Evolutionary conservation across 2,329 filamentous ascomycete genomes (phyloP), one percentile per base, ranked within the genome.

Genomic region (Pseudogymnoascus sp.): DNA sequence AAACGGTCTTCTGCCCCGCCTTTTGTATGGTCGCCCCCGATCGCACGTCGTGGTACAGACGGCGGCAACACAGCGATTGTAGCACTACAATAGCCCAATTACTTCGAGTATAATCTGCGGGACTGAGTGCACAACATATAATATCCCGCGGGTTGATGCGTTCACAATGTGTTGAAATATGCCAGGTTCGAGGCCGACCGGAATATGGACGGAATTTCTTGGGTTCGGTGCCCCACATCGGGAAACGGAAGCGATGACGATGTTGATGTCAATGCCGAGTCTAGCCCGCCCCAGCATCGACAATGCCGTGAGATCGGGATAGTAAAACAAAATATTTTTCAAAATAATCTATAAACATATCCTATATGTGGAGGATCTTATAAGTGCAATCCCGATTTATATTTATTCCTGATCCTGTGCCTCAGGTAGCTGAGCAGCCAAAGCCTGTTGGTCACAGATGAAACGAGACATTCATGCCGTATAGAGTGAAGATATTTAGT

Each of bases 151-250:
- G 28, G 28, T 57, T 57, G 51, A 34, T 57, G 51, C 11, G n/a
- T 11, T 8, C 11, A 8, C 3, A 57, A 57, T 57, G 5, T 34
- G 51, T 57, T 57, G 51, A 36, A 57, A 34, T 57, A 34, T 36
- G 10, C 28, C 28, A 36, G 4, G 28, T 34, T 34, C 3, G 51
- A 34, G n/a, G 28, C n/a, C 51, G 51, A 36, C 28, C 28, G 51
- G 51, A 34, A 57, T 34, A 16, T 5, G 51, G 51, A 57, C n/a
- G 51, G 28, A 57, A 36, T 57, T 57, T 34, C 51, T 31, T 34
- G 51, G 51, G 51, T 57, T 57, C 51, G 10, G 16, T 57, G 51
- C 51, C 51, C 51, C 51, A 57, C 51, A 57, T 57, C 51, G 51
- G 51, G 51, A 57, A 54, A 19, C 28, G 25, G 51, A 34, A 57